Evolutionary conservation across 192 early-diverging fungal species (phyloP), one percentile per base, ranked within the genome.

Genomic region (Coemansia sp.): DNA sequence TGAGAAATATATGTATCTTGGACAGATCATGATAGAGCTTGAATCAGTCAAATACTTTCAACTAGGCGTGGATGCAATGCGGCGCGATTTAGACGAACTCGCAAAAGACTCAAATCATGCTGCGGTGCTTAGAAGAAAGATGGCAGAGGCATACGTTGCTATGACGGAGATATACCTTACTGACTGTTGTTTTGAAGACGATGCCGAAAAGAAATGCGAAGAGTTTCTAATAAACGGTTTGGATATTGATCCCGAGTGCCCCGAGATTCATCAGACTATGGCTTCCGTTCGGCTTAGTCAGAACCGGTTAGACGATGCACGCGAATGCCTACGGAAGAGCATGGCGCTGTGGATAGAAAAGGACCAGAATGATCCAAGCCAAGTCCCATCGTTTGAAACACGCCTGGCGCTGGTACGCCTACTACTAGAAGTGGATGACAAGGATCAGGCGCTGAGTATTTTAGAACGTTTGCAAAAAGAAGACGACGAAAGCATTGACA

Each of bases 81-180:
- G 83, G 43, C 65, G 69, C 15, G 89, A 90, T 60, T 67, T 85
- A 16, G 67, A 78, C 12, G 65, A 77, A 32, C 54, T 81, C 53
- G 63, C 75, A 6, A 26, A 18, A 32, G 52, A 72, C 12, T 65
- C 64, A 21, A 73, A 47, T 8, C 77, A 87, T 26, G 84, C 81
- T 38, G 73, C 65, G 15, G 67, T 67, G 5, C 63, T 94, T 4
- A 72, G 69, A 18, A 70, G 81, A 32, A 94, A 96, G 70, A 89
- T 94, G 63, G 88, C 94, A 0, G 85, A 86, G 49, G 95, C 95
- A 12, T 86, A 95, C 21, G 95, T 94, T 77, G 92, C 95, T 43
- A 95, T 99, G 89, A 88, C 93, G 4, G 98, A 99, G 73, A 94
- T 98, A 19, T 99, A 95, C 76, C 88, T 99, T 80, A 98, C 98